Percentiles rank a stretch among this genome's conserved stretches.
Evolutionary conservation across 106 monocot genomes (phyloP).

Genomic region (Phalaenopsis equestris): DNA sequence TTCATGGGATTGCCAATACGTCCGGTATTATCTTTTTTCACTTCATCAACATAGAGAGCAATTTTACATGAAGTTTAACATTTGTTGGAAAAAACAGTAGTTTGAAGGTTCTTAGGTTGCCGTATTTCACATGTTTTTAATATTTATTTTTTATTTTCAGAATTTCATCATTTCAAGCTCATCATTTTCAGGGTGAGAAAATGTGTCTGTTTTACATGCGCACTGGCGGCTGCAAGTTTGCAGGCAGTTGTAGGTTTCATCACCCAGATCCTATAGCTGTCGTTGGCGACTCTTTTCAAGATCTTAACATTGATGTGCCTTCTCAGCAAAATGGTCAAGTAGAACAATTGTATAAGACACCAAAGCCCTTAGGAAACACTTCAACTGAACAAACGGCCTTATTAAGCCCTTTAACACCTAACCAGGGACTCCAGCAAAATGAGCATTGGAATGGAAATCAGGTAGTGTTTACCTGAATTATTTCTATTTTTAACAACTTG

Average conservation of each 20-base stretch:
- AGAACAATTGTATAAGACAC: not conserved
- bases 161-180: not conserved
- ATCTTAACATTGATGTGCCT: slow-evolving; percentile 7
- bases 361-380: slow-evolving; percentile 14
- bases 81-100: not conserved
- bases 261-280: slow-evolving; percentile 52
- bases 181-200: slow-evolving; percentile 32
- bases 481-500: not conserved
- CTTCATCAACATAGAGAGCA: not conserved
- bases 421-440: slow-evolving; percentile 10
- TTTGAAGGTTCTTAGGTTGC: not conserved
- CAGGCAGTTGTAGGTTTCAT: slow-evolving; percentile 41
- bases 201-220: slow-evolving; percentile 50
- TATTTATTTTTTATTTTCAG: not conserved
- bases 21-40: slow-evolving; percentile 33
- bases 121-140: not conserved
- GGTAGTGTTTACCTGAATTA: slow-evolving; percentile 16
- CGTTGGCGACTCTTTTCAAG: slow-evolving; percentile 8
- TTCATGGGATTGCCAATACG: slow-evolving; percentile 70
- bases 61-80: not conserved
- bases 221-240: slow-evolving; percentile 45
- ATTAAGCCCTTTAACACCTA: slow-evolving; percentile 16
- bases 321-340: not conserved
- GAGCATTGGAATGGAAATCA: slow-evolving; percentile 40
- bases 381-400: slow-evolving; percentile 27